phyloP scores from a whole-genome alignment of 441 rosid genomes.

The Croton laevigatus region DNA sequence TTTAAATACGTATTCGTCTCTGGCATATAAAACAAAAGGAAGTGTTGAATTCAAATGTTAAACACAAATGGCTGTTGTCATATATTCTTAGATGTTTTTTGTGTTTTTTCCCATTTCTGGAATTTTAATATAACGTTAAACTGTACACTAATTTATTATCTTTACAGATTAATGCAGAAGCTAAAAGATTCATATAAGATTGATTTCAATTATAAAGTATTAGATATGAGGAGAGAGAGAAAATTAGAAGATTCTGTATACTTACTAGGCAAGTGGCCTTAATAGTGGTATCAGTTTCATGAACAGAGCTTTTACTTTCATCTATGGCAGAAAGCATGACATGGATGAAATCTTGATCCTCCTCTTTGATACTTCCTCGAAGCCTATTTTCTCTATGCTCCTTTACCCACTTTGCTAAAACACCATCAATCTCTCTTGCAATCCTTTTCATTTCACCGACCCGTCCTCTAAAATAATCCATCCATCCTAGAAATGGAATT shows the following conservation, averaged over 20 bases:
- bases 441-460: slow-evolving; percentile 30
- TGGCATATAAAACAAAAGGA: too few relatives aligned
- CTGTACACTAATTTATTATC: too few relatives aligned
- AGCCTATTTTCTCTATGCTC: slow-evolving; percentile 30
- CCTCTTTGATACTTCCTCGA: slow-evolving; percentile 5
- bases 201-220: too few relatives aligned
- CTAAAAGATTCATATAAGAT: too few relatives aligned
- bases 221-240: not conserved
- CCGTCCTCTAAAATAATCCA: slow-evolving; percentile 30
- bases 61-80: too few relatives aligned
- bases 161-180: too few relatives aligned
- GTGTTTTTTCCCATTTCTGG: too few relatives aligned
- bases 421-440: slow-evolving; percentile 31
- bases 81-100: too few relatives aligned
- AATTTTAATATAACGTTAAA: too few relatives aligned
- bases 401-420: slow-evolving; percentile 31
- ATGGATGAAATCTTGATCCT: slow-evolving; percentile 34
- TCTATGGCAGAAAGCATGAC: slow-evolving; percentile 34
- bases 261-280: slow-evolving; percentile 43
- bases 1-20: too few relatives aligned
- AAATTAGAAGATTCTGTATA: not conserved
- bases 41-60: too few relatives aligned
- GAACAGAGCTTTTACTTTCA: slow-evolving; percentile 19
- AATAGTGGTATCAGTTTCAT: slow-evolving; percentile 26
- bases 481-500: slow-evolving; percentile 37